A percentile compares a stretch with the other conserved stretches of the same genome.
phyloP scores from a whole-genome alignment of 2,329 filamentous ascomycete species.

The Penicillium concentricum region DNA sequence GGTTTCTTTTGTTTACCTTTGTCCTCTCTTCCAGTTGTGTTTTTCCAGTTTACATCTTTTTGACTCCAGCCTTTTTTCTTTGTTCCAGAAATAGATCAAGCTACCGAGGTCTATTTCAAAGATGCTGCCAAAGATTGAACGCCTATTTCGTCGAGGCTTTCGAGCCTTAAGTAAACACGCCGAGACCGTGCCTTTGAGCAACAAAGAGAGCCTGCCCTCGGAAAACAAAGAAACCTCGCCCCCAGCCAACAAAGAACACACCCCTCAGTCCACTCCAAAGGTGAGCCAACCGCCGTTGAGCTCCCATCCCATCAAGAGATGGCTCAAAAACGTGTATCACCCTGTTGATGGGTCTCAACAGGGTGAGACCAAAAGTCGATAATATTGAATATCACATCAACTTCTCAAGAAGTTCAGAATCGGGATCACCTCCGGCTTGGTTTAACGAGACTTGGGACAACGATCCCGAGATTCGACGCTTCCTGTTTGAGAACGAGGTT shows the following conservation, averaged over 20 bases:
- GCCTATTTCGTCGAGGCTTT: not conserved
- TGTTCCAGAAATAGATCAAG: slow-evolving; percentile 6
- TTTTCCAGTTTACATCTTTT: not conserved
- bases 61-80: not conserved
- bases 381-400: not conserved
- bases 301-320: not conserved
- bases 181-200: not conserved
- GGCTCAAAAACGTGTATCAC: not conserved
- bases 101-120: not conserved
- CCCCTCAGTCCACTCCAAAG: not conserved
- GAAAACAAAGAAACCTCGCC: slow-evolving; percentile 1
- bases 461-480: not conserved
- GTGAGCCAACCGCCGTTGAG: not conserved
- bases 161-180: not conserved
- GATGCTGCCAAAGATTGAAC: not conserved
- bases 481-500: not conserved
- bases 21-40: not conserved
- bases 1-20: not conserved
- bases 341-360: not conserved
- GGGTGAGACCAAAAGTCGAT: not conserved
- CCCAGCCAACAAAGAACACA: not conserved
- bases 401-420: not conserved
- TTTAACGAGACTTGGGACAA: not conserved
- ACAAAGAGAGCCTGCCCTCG: not conserved
- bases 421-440: not conserved